Conservation (phyloP, 306 rosid species). For the Lablab purpureus region DNA sequence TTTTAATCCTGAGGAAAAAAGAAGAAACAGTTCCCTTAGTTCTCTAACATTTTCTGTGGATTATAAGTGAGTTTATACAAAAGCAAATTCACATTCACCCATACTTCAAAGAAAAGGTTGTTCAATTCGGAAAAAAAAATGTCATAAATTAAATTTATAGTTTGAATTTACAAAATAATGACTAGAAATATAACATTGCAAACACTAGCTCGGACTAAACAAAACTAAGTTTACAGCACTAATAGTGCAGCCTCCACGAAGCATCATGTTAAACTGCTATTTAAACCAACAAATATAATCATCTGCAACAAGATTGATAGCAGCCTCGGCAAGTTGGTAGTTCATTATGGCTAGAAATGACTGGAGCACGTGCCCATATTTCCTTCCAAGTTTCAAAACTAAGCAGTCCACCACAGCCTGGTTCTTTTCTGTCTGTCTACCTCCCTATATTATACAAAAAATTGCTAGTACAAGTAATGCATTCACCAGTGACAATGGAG, state of each 20-base stretch:
- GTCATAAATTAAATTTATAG: constrained; percentile 16
- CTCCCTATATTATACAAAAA: constrained; percentile 17
- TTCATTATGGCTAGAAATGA: constrained; percentile 35
- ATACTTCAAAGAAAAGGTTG: constrained; percentile 11
- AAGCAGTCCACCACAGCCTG: not conserved
- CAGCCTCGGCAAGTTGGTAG: constrained; percentile 46
- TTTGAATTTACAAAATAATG: constrained; percentile 20
- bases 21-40: not conserved
- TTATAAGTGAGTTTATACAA: not conserved
- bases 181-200: constrained; percentile 22
- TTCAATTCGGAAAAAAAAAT: constrained; percentile 7
- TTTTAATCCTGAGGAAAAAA: too few relatives aligned
- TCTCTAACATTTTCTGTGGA: not conserved
- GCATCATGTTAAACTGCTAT: constrained; percentile 39
- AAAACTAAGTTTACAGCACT: constrained; percentile 44
- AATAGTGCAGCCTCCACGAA: constrained; percentile 49
- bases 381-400: constrained; percentile 47
- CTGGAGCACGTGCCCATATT: constrained; percentile 32
- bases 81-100: not conserved
- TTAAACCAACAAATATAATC: constrained; percentile 18
- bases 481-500: constrained; percentile 31
- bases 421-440: not conserved
- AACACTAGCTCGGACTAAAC: not conserved
- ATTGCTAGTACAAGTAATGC: constrained; percentile 22
- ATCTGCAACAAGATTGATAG: constrained; percentile 38